A percentile compares a stretch with the other conserved stretches of the same genome.
These are phyloP conservation scores for Cyclotella sp. DNA, from an alignment of 108 stramenopile genomes.

Conservation along the genomic window DNA sequence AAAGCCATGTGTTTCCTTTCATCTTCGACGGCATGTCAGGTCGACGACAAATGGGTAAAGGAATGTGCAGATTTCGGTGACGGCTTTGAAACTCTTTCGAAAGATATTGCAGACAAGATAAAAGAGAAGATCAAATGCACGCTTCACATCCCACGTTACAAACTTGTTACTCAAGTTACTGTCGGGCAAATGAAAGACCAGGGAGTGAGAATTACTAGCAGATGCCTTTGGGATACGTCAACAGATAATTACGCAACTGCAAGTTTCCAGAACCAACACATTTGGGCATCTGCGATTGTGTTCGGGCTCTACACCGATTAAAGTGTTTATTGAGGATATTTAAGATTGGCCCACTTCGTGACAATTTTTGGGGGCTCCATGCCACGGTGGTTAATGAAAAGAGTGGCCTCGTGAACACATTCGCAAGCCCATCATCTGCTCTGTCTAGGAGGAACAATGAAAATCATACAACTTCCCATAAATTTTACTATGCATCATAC, in stretches of 20 bases:
- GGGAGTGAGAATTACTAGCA: constrained; percentile 67
- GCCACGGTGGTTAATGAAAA: too few relatives aligned
- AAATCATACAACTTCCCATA: too few relatives aligned
- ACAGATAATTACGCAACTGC: constrained; percentile 72
- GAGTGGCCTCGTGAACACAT: too few relatives aligned
- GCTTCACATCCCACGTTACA: constrained; percentile 64
- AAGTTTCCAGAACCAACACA: constrained; percentile 48
- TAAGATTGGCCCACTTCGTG: too few relatives aligned
- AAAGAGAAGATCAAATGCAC: constrained; percentile 56
- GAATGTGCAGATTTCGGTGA: constrained; percentile 56
- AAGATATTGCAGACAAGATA: constrained; percentile 65
- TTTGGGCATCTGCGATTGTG: constrained; percentile 55
- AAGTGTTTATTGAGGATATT: background rate
- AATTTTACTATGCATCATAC: too few relatives aligned
- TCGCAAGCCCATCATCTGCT: too few relatives aligned
- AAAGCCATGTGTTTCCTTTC: background rate
- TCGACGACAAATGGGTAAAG: constrained; percentile 57
- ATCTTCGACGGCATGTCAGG: constrained; percentile 1
- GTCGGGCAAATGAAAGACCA: constrained; percentile 76
- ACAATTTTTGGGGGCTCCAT: too few relatives aligned
- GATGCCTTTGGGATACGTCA: constrained; percentile 75
- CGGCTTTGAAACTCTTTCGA: constrained; percentile 46
- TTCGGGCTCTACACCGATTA: constrained; percentile 58
- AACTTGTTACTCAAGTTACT: constrained; percentile 71
- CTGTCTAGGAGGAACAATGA: too few relatives aligned